Evolutionary conservation across 768 basidiomycete species (phyloP).

Genomic region (Naematelia encephala): DNA sequence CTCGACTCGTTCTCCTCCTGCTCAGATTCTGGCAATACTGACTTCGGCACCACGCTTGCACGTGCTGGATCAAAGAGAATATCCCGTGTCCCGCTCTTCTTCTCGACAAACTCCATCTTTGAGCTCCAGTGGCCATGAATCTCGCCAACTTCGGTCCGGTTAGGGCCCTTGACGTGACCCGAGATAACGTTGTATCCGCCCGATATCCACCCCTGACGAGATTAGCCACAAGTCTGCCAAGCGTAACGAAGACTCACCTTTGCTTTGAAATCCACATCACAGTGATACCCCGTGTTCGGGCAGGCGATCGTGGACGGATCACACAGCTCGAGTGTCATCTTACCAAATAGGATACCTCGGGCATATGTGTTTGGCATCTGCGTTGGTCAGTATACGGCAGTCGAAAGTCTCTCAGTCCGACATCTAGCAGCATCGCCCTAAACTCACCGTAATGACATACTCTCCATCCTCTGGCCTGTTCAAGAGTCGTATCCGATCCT

Average conservation of each 20-base stretch:
- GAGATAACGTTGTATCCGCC: slow-evolving; percentile 89
- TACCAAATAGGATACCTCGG: slow-evolving; percentile 54
- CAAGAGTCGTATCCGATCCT: slow-evolving; percentile 80
- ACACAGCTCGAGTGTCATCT: slow-evolving; percentile 92
- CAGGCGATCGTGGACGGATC: slow-evolving; percentile 83
- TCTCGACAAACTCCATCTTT: slow-evolving; percentile 75
- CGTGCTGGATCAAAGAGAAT: slow-evolving; percentile 78
- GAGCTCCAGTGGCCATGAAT: slow-evolving; percentile 87
- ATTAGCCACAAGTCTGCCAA: not conserved
- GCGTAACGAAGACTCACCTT: slow-evolving; percentile 60
- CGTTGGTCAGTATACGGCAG: slow-evolving; percentile 39
- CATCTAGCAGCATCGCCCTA: slow-evolving; percentile 4
- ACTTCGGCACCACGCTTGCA: slow-evolving; percentile 73
- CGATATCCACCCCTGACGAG: slow-evolving; percentile 87
- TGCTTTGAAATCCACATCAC: slow-evolving; percentile 95
- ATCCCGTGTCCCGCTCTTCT: slow-evolving; percentile 65
- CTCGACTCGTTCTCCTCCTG: slow-evolving; percentile 90
- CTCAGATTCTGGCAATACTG: slow-evolving; percentile 75
- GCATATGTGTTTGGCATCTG: slow-evolving; percentile 98
- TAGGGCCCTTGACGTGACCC: slow-evolving; percentile 69
- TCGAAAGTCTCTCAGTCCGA: not conserved
- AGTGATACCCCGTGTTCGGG: slow-evolving; percentile 66
- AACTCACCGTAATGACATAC: slow-evolving; percentile 57
- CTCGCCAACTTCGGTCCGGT: slow-evolving; percentile 68
- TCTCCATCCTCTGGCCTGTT: slow-evolving; percentile 76